phyloP scores from a whole-genome alignment of 2,329 filamentous ascomycete genomes.

The Colletotrichum kahawae region DNA sequence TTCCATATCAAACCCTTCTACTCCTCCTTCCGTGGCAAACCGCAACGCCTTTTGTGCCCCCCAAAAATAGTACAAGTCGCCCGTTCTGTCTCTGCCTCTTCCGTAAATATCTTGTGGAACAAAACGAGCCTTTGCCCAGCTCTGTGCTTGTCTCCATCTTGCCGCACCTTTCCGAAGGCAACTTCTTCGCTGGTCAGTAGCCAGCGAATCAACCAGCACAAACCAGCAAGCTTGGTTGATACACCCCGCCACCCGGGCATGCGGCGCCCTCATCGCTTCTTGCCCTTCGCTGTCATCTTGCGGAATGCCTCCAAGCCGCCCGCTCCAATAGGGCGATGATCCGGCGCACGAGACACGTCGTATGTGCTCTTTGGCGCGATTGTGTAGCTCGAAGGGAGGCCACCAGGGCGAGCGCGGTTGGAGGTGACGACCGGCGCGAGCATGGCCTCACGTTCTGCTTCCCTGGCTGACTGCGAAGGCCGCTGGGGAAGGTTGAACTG shows the following conservation, averaged over 20 bases:
- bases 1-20: background rate
- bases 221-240: background rate
- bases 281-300: conserved; percentile 68
- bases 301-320: conserved; percentile 68
- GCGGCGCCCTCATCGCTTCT: conserved; percentile 44
- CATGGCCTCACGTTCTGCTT: conserved; percentile 62
- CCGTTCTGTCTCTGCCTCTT: background rate
- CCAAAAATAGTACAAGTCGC: conserved; percentile 11
- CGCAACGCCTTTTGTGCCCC: conserved; percentile 10
- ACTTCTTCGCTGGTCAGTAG: background rate
- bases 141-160: background rate
- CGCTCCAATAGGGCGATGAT: conserved; percentile 67
- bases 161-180: background rate
- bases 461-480: conserved; percentile 45
- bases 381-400: conserved; percentile 62
- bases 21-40: background rate
- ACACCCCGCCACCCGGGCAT: background rate
- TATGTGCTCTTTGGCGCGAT: conserved; percentile 68
- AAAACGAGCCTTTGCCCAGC: background rate
- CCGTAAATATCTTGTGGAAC: background rate
- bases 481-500: conserved; percentile 58
- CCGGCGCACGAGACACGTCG: conserved; percentile 53
- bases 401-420: conserved; percentile 62
- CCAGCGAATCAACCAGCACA: background rate
- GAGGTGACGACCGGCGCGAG: conserved; percentile 59